These are phyloP conservation scores for Hibiscus syriacus DNA, from an alignment of 345 rosid genomes.

Conservation along the genomic window DNA sequence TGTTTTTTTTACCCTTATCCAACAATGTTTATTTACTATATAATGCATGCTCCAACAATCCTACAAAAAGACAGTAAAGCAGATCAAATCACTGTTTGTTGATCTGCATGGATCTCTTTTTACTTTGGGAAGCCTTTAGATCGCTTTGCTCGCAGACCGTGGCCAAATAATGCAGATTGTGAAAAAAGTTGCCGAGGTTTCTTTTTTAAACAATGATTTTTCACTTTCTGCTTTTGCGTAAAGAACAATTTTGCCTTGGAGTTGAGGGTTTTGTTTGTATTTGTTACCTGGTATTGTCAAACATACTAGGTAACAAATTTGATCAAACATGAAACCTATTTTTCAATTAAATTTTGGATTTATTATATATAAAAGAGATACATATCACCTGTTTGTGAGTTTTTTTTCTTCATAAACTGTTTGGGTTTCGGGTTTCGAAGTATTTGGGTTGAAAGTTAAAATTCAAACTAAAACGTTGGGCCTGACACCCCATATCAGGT, in stretches of 20 bases:
- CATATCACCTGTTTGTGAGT: no score
- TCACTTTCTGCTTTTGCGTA: constrained; percentile 3
- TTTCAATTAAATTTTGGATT: no score
- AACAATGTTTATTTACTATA: background rate
- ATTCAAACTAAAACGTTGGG: background rate
- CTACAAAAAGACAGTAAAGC: no score
- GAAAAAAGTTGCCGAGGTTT: constrained; percentile 5
- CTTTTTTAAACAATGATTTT: background rate
- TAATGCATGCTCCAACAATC: background rate
- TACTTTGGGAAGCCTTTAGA: constrained; percentile 4
- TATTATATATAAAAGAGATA: no score
- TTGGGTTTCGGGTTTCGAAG: no score
- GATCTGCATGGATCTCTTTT: background rate
- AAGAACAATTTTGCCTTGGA: background rate
- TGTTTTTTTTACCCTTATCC: background rate
- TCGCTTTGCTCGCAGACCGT: constrained; percentile 2
- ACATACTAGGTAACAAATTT: no score
- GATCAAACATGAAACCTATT: no score
- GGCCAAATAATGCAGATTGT: background rate
- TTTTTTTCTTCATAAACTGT: no score
- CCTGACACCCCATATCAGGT: background rate
- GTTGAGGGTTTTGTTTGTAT: constrained; percentile 6
- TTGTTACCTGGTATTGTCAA: no score
- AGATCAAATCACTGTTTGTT: background rate
- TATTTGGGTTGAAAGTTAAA: background rate